These are phyloP conservation scores for Auricularia sp. DNA, from an alignment of 768 basidiomycete species.

Conservation along the genomic window DNA sequence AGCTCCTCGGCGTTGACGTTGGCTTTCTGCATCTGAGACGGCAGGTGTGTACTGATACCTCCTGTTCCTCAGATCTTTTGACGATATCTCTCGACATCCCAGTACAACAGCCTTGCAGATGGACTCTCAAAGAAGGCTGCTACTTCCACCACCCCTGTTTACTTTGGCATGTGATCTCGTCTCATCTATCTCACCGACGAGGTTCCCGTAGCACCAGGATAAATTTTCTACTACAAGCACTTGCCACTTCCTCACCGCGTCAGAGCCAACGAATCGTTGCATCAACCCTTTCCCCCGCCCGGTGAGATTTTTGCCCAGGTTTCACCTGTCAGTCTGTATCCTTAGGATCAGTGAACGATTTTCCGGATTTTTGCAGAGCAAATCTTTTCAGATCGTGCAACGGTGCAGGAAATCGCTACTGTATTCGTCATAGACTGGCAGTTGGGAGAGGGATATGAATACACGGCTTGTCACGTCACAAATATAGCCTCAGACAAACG, in stretches of 20 bases:
- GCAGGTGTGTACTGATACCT: not conserved
- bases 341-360: too few relatives aligned
- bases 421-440: not conserved
- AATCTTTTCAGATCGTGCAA: too few relatives aligned
- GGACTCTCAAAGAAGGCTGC: not conserved
- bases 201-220: not conserved
- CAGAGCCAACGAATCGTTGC: too few relatives aligned
- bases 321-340: too few relatives aligned
- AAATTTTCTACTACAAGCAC: too few relatives aligned
- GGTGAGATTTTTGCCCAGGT: too few relatives aligned
- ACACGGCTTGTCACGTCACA: not conserved
- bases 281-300: too few relatives aligned
- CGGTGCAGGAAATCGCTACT: too few relatives aligned
- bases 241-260: too few relatives aligned
- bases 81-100: not conserved
- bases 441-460: not conserved
- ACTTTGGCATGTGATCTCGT: not conserved
- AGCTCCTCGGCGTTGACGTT: constrained; percentile 4
- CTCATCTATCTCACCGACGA: not conserved
- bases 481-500: not conserved
- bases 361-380: too few relatives aligned
- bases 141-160: not conserved
- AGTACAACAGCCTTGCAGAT: not conserved
- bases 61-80: not conserved
- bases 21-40: not conserved